These are phyloP conservation scores for Nothophytophthora sp. DNA, from an alignment of 352 stramenopile genomes.

Conservation along the genomic window DNA sequence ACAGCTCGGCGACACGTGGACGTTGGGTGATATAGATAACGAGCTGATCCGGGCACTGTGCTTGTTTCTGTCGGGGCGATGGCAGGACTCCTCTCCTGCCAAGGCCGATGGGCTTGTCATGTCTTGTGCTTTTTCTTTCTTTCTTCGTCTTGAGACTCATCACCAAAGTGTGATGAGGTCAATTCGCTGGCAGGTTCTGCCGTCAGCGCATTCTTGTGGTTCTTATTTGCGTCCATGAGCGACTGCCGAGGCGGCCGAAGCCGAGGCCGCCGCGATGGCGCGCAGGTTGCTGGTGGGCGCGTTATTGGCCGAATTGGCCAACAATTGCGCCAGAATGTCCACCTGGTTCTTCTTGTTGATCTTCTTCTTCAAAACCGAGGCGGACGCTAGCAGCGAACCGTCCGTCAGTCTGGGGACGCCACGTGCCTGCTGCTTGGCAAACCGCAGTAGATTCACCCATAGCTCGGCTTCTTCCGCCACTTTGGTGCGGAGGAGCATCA, in stretches of 20 bases:
- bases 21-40: conserved; percentile 38
- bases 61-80: conserved; percentile 25
- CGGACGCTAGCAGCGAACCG: conserved; percentile 23
- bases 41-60: conserved; percentile 21
- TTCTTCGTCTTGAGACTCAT: no score
- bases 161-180: no score
- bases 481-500: conserved; percentile 72
- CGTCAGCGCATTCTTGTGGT: conserved; percentile 20
- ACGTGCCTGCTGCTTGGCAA: conserved; percentile 52
- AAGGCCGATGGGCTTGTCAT: conserved; percentile 30
- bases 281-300: conserved; percentile 31
- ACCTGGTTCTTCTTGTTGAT: conserved; percentile 47
- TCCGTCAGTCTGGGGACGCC: conserved; percentile 21
- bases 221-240: conserved; percentile 25
- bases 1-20: conserved; percentile 32
- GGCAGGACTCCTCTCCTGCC: conserved; percentile 6
- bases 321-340: conserved; percentile 42
- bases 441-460: conserved; percentile 78
- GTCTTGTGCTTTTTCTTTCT: conserved; percentile 40
- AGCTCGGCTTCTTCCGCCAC: conserved; percentile 53
- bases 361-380: conserved; percentile 35
- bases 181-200: no score
- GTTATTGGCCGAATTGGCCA: conserved; percentile 38
- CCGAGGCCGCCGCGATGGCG: conserved; percentile 34
- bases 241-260: conserved; percentile 31